Percentiles rank a stretch among this genome's conserved stretches.
Conservation (phyloP, 495 filamentous ascomycete genomes). For the Trichoderma asperelloides region DNA sequence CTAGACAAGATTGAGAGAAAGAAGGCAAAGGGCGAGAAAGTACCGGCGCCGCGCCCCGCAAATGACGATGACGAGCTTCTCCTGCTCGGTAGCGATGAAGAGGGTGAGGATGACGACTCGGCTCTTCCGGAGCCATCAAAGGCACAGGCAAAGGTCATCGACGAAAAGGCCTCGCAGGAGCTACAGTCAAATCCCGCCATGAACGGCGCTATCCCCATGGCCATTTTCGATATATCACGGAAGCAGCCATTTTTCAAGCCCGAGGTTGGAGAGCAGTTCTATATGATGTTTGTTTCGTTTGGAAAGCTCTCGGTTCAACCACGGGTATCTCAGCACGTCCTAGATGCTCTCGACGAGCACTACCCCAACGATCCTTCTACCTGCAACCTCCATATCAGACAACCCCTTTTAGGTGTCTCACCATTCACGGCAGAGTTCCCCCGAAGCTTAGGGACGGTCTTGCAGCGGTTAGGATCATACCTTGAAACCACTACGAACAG, state of each 20-base stretch:
- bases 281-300: slow-evolving; percentile 67
- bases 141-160: slow-evolving; percentile 34
- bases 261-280: slow-evolving; percentile 63
- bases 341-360: slow-evolving; percentile 50
- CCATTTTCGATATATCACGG: slow-evolving; percentile 82
- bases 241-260: slow-evolving; percentile 62
- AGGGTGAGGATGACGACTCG: slow-evolving; percentile 32
- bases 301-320: slow-evolving; percentile 49
- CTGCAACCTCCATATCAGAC: slow-evolving; percentile 58
- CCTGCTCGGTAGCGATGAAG: slow-evolving; percentile 32
- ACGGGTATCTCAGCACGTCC: slow-evolving; percentile 68
- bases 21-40: slow-evolving; percentile 50
- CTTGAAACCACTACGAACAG: slow-evolving; percentile 33
- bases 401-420: slow-evolving; percentile 58
- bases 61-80: slow-evolving; percentile 16
- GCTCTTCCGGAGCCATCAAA: slow-evolving; percentile 28
- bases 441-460: slow-evolving; percentile 50
- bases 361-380: slow-evolving; percentile 52
- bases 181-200: slow-evolving; percentile 72
- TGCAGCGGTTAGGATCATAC: slow-evolving; percentile 48
- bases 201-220: slow-evolving; percentile 81
- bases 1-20: slow-evolving; percentile 66
- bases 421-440: slow-evolving; percentile 63
- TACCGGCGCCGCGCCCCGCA: not conserved
- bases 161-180: slow-evolving; percentile 47